Conservation (phyloP, 768 basidiomycete species). For the Boletus insuetus region DNA sequence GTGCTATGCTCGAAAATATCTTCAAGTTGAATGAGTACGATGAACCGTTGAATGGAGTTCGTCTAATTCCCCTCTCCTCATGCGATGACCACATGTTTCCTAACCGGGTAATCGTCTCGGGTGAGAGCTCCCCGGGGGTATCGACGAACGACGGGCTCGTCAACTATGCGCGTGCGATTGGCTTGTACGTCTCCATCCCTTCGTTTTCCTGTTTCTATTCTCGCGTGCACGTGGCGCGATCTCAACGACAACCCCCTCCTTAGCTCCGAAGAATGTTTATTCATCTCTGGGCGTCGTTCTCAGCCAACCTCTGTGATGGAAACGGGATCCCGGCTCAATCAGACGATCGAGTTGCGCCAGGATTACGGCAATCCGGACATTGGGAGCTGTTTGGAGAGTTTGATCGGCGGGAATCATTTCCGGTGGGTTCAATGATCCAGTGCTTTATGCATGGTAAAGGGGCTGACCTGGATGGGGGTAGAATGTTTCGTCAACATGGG, state of each 20-base stretch:
- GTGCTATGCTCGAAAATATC: constrained; percentile 43
- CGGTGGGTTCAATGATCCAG: constrained; percentile 26
- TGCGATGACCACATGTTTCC: not conserved
- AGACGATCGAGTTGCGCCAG: constrained; percentile 44
- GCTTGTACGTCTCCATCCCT: constrained; percentile 45
- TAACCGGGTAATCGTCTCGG: constrained; percentile 58
- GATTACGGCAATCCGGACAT: constrained; percentile 36
- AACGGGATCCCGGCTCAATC: constrained; percentile 38
- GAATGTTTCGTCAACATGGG: constrained; percentile 61
- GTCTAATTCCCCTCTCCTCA: not conserved
- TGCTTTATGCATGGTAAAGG: no score
- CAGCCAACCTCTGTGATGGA: constrained; percentile 49
- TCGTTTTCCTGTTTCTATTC: no score
- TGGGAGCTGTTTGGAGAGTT: constrained; percentile 47
- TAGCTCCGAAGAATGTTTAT: constrained; percentile 41
- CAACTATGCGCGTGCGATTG: constrained; percentile 60
- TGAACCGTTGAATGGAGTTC: constrained; percentile 48
- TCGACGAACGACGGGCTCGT: constrained; percentile 54
- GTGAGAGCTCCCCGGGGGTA: constrained; percentile 53
- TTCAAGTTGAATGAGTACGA: constrained; percentile 38
- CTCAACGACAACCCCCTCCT: constrained; percentile 2
- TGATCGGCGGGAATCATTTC: constrained; percentile 49
- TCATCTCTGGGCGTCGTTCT: constrained; percentile 36
- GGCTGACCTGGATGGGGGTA: not conserved
- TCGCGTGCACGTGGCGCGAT: not conserved